These are phyloP conservation scores for Rosa lucieae DNA, from an alignment of 306 rosid species.

Conservation along the genomic window DNA sequence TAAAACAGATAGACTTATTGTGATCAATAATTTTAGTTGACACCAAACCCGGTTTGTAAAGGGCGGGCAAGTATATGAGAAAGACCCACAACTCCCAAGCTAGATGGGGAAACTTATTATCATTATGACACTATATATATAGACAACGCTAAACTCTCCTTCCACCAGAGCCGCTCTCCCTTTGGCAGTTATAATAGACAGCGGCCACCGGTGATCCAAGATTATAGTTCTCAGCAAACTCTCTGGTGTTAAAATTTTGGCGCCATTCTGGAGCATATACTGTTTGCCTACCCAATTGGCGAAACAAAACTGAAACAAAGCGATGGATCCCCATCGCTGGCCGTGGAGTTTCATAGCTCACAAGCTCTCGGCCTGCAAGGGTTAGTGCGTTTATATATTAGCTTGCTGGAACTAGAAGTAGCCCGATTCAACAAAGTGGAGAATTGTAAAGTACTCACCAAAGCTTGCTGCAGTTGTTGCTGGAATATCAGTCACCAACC, in stretches of 20 bases:
- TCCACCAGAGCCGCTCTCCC: constrained; percentile 78
- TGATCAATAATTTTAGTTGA: no score
- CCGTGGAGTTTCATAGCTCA: constrained; percentile 72
- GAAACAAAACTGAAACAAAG: constrained; percentile 51
- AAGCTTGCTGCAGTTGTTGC: constrained; percentile 71
- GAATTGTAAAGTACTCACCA: constrained; percentile 35
- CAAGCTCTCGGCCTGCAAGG: constrained; percentile 54
- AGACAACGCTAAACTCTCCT: constrained; percentile 34
- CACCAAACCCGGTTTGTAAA: no score
- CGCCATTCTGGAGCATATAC: constrained; percentile 92
- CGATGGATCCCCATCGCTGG: constrained; percentile 81
- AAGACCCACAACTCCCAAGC: not conserved
- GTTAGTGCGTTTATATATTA: not conserved
- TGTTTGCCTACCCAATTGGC: constrained; percentile 66
- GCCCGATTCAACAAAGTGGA: not conserved
- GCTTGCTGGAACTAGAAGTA: not conserved
- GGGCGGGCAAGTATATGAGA: no score
- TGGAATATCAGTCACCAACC: constrained; percentile 94
- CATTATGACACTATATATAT: not conserved
- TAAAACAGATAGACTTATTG: no score
- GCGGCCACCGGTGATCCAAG: constrained; percentile 74
- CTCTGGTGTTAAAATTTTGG: constrained; percentile 69
- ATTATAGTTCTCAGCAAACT: constrained; percentile 75
- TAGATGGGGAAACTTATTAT: no score
- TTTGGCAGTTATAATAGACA: constrained; percentile 64